phyloP scores from a whole-genome alignment of 305 asterid species.

The Solanum chacoense region DNA sequence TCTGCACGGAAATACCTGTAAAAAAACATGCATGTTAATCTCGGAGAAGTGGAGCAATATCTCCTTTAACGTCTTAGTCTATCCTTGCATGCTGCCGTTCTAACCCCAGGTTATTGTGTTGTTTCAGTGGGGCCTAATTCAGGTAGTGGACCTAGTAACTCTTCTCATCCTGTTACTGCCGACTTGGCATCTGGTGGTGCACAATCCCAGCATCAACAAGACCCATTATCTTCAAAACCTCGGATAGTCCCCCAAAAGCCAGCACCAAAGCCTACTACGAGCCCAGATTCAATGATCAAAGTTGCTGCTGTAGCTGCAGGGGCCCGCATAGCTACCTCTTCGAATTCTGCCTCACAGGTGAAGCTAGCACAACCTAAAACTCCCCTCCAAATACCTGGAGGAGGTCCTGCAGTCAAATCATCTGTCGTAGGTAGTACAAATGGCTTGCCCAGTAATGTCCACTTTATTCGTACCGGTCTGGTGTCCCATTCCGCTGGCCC shows the following conservation, averaged over 20 bases:
- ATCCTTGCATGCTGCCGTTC: neutral
- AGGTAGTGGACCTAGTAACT: neutral
- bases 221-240: conserved; percentile 27
- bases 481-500: conserved; percentile 27
- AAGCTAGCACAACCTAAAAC: conserved; percentile 55
- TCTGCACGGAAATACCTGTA: neutral
- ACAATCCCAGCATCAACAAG: conserved; percentile 31
- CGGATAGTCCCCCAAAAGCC: conserved; percentile 31
- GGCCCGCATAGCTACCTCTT: conserved; percentile 62
- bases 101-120: neutral
- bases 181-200: conserved; percentile 23
- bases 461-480: conserved; percentile 59
- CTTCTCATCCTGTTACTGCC: neutral
- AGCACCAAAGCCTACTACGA: conserved; percentile 18
- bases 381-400: conserved; percentile 49
- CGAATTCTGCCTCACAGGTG: conserved; percentile 48
- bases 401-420: conserved; percentile 32
- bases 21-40: neutral
- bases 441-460: conserved; percentile 84
- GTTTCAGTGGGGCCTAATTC: conserved; percentile 3
- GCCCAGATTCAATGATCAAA: conserved; percentile 58
- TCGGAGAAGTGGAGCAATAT: neutral
- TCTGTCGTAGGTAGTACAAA: conserved; percentile 20
- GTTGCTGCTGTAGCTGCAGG: conserved; percentile 83
- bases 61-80: neutral